Percentiles rank a stretch among this genome's conserved stretches.
Evolutionary conservation across 2,329 filamentous ascomycete genomes (phyloP).

Genomic region (Grosmannia clavigera): DNA sequence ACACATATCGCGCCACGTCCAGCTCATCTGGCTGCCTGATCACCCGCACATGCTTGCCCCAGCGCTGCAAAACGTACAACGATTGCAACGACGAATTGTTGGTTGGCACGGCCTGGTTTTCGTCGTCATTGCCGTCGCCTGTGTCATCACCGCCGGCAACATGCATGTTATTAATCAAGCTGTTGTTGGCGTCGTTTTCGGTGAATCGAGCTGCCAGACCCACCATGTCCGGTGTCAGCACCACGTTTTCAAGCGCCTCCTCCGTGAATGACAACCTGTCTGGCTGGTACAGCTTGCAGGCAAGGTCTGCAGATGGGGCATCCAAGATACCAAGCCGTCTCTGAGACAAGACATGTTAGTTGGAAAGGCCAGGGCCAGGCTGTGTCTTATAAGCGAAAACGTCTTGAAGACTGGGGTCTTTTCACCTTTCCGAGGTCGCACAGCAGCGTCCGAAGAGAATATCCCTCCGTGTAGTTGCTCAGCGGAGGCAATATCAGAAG

Average conservation of each 20-base stretch:
- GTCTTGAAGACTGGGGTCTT: too few relatives aligned
- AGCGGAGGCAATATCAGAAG: neutral
- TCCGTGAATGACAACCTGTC: too few relatives aligned
- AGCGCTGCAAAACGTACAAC: neutral
- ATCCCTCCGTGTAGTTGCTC: neutral
- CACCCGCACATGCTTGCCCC: neutral
- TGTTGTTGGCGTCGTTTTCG: neutral
- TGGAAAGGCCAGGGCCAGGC: too few relatives aligned
- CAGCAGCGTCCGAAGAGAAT: neutral
- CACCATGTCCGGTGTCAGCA: too few relatives aligned
- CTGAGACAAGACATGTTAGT: too few relatives aligned
- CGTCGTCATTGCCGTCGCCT: neutral
- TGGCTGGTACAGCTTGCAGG: too few relatives aligned
- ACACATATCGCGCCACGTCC: neutral
- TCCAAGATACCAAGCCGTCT: too few relatives aligned
- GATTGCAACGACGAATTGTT: neutral
- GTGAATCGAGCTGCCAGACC: neutral
- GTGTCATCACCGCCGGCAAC: neutral
- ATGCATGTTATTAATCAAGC: neutral
- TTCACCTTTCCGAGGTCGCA: neutral
- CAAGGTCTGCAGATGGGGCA: too few relatives aligned
- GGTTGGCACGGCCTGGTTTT: neutral
- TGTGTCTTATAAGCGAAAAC: too few relatives aligned
- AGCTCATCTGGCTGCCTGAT: neutral
- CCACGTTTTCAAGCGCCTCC: too few relatives aligned